Conservation (phyloP, 768 basidiomycete genomes). For the Tylopilus sp. region DNA sequence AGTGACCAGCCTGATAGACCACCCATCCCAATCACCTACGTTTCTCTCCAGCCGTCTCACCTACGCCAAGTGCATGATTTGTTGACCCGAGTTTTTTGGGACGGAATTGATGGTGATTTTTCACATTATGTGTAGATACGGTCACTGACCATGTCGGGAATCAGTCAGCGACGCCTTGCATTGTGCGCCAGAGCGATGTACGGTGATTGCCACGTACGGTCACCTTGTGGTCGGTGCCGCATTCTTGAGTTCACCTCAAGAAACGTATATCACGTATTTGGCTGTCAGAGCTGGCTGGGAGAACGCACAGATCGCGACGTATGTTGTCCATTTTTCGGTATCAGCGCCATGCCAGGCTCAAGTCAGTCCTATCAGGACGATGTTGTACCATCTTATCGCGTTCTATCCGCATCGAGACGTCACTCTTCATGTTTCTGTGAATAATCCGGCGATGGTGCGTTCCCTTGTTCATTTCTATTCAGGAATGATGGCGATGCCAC, state of each 20-base stretch:
- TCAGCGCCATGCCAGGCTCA: not conserved
- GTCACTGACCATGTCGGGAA: slow-evolving; percentile 1
- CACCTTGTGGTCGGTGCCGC: slow-evolving; percentile 70
- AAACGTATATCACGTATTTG: slow-evolving; percentile 82
- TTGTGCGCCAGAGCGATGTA: slow-evolving; percentile 66
- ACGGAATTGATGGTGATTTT: slow-evolving; percentile 62
- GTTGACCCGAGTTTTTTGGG: slow-evolving; percentile 67
- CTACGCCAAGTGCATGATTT: slow-evolving; percentile 71
- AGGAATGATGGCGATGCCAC: not conserved
- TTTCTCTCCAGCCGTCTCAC: slow-evolving; percentile 54
- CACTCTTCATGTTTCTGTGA: slow-evolving; percentile 78
- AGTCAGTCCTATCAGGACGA: slow-evolving; percentile 42
- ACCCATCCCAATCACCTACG: slow-evolving; percentile 58
- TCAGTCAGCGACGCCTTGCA: slow-evolving; percentile 69
- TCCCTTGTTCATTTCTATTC: not conserved
- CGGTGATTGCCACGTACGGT: slow-evolving; percentile 73
- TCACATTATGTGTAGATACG: not conserved
- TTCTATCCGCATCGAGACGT: slow-evolving; percentile 75
- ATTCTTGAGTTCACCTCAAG: slow-evolving; percentile 72
- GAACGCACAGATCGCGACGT: slow-evolving; percentile 76
- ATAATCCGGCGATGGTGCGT: slow-evolving; percentile 73
- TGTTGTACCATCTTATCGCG: slow-evolving; percentile 73
- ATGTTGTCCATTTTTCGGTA: slow-evolving; percentile 7
- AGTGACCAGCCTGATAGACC: slow-evolving; percentile 41
- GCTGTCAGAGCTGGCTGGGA: slow-evolving; percentile 81